Evolutionary conservation across 129 eudicot species (phyloP).

Genomic region (Lactuca sativa): DNA sequence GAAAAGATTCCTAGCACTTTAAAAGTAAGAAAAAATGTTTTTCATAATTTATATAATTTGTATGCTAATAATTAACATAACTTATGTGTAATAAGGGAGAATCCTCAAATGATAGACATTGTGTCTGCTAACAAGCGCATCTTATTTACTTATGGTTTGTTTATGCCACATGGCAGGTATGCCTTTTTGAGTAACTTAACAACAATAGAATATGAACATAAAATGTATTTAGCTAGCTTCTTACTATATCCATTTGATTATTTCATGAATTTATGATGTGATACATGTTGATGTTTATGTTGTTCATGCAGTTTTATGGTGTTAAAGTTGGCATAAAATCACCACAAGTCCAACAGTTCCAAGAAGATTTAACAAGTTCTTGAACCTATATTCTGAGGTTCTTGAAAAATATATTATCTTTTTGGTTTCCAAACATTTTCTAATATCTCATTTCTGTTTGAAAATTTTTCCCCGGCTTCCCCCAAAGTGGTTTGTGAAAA

Average conservation of each 20-base stretch:
- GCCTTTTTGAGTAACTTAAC: neutral
- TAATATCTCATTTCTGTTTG: constrained; percentile 23
- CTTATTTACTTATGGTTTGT: constrained; percentile 90
- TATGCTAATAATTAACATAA: constrained; percentile 5
- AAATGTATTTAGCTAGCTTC: neutral
- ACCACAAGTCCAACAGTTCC: constrained; percentile 59
- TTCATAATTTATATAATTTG: neutral
- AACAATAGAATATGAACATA: no score
- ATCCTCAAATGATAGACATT: constrained; percentile 94
- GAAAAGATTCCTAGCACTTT: constrained; percentile 80
- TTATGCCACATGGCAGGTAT: constrained; percentile 96
- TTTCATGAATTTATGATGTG: constrained; percentile 12
- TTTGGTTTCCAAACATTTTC: neutral
- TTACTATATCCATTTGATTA: constrained; percentile 12
- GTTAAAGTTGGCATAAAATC: constrained; percentile 89
- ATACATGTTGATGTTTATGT: constrained; percentile 35
- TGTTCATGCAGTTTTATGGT: constrained; percentile 63
- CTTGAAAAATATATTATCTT: constrained; percentile 7
- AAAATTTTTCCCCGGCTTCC: constrained; percentile 68
- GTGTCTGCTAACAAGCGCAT: constrained; percentile 78
- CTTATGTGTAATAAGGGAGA: constrained; percentile 52
- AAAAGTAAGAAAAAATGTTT: constrained; percentile 61
- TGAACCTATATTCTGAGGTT: constrained; percentile 75
- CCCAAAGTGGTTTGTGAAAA: constrained; percentile 60
- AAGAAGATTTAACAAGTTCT: constrained; percentile 77